These are phyloP conservation scores for Russula ochroleuca DNA, from an alignment of 768 basidiomycete genomes.

Conservation along the genomic window DNA sequence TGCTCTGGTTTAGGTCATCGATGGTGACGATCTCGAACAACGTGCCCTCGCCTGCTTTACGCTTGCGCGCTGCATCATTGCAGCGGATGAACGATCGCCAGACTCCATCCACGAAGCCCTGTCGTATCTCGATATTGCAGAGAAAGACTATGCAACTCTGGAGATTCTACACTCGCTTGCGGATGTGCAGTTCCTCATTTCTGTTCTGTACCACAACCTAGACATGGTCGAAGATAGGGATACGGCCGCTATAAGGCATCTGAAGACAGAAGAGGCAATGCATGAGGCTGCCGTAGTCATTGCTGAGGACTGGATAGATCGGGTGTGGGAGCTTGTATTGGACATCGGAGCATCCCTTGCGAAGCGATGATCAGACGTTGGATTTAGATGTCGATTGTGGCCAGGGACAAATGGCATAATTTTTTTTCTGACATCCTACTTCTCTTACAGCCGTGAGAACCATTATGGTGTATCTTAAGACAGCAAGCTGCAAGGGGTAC, in stretches of 20 bases:
- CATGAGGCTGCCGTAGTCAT: slow-evolving; percentile 42
- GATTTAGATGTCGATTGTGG: neutral
- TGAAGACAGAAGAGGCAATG: slow-evolving; percentile 41
- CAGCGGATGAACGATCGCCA: slow-evolving; percentile 40
- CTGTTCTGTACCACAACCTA: slow-evolving; percentile 69
- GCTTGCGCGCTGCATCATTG: slow-evolving; percentile 70
- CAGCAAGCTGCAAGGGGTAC: too few species aligned
- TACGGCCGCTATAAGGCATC: slow-evolving; percentile 47
- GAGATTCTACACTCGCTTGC: slow-evolving; percentile 55
- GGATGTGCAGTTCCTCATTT: slow-evolving; percentile 69
- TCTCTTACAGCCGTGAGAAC: too few species aligned
- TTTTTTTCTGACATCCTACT: neutral
- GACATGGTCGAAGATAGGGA: slow-evolving; percentile 53
- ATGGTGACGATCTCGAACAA: slow-evolving; percentile 69
- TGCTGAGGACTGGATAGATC: slow-evolving; percentile 49
- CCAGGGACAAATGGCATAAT: neutral
- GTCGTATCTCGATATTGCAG: slow-evolving; percentile 56
- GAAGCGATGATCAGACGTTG: slow-evolving; percentile 27
- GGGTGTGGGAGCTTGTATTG: slow-evolving; percentile 54
- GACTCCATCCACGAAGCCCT: slow-evolving; percentile 53
- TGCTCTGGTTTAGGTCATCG: slow-evolving; percentile 48
- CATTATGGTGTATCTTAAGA: too few species aligned
- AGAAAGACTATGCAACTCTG: slow-evolving; percentile 57
- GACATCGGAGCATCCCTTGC: slow-evolving; percentile 57
- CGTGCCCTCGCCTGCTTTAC: slow-evolving; percentile 72